These are phyloP conservation scores for Penicillium paneum DNA, from an alignment of 2,329 filamentous ascomycete genomes.

Conservation along the genomic window DNA sequence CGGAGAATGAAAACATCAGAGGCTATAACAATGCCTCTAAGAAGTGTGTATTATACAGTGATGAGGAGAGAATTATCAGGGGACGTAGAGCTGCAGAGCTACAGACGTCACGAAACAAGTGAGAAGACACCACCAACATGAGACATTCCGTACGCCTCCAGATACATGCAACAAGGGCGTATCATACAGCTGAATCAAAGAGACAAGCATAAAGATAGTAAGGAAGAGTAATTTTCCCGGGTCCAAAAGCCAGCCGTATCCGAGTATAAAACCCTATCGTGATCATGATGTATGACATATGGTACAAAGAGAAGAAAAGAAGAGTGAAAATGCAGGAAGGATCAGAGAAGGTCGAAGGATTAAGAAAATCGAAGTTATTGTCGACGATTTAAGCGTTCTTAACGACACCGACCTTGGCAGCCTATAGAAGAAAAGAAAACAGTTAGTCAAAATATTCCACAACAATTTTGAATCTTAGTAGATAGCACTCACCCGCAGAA, in stretches of 20 bases:
- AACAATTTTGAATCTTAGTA: neutral
- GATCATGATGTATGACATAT: conserved; percentile 34
- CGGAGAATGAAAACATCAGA: conserved; percentile 13
- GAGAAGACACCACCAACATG: conserved; percentile 22
- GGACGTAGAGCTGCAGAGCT: conserved; percentile 8
- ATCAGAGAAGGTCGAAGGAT: neutral
- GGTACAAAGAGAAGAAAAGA: conserved; percentile 30
- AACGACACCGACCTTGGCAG: conserved; percentile 93
- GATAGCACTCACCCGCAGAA: conserved; percentile 60
- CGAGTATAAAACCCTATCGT: conserved; percentile 25
- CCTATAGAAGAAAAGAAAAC: conserved; percentile 39
- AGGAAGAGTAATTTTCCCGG: conserved; percentile 21
- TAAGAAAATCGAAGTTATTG: conserved; percentile 9
- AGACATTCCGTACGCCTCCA: conserved; percentile 32
- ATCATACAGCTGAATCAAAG: conserved; percentile 36
- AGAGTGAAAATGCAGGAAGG: conserved; percentile 4
- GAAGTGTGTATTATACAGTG: conserved; percentile 32
- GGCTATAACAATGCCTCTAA: conserved; percentile 10
- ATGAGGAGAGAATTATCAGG: conserved; percentile 33
- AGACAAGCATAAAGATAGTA: conserved; percentile 23
- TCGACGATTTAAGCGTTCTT: conserved; percentile 61
- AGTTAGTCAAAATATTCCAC: neutral
- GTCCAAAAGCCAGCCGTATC: conserved; percentile 24
- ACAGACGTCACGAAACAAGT: conserved; percentile 20
- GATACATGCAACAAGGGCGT: conserved; percentile 30